Conservation (phyloP, 2,329 filamentous ascomycete genomes). For the Phoma sp. region DNA sequence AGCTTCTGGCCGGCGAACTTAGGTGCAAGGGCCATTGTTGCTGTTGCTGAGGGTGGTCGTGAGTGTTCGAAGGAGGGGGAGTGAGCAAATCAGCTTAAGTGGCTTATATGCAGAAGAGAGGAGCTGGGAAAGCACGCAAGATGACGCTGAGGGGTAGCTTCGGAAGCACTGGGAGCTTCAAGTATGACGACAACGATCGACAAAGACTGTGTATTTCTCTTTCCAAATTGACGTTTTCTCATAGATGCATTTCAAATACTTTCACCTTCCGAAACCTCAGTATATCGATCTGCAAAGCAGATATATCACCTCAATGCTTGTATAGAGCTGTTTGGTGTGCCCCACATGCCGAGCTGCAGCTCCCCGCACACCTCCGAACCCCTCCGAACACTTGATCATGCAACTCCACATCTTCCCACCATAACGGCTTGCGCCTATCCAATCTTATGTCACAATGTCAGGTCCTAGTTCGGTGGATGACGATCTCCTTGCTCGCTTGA, state of each 20-base stretch:
- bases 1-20: slow-evolving; percentile 79
- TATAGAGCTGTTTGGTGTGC: not conserved
- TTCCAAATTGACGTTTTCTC: no score
- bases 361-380: slow-evolving; percentile 13
- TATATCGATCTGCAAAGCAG: no score
- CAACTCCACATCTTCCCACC: slow-evolving; percentile 3
- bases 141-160: slow-evolving; percentile 25
- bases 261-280: no score
- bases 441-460: slow-evolving; percentile 24
- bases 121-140: slow-evolving; percentile 27
- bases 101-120: not conserved
- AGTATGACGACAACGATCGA: slow-evolving; percentile 28
- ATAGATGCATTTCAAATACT: no score
- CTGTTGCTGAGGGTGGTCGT: not conserved
- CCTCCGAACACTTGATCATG: slow-evolving; percentile 4
- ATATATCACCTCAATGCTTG: no score
- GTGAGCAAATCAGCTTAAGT: no score
- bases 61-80: not conserved
- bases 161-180: slow-evolving; percentile 15
- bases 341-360: slow-evolving; percentile 6
- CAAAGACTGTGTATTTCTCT: no score
- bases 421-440: not conserved
- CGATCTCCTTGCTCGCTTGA: slow-evolving; percentile 57
- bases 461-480: slow-evolving; percentile 41
- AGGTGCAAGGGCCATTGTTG: slow-evolving; percentile 74